Percentiles rank a stretch among this genome's conserved stretches.
These are phyloP conservation scores for Tuber melanosporum DNA, from an alignment of 495 filamentous ascomycete species.

Conservation along the genomic window DNA sequence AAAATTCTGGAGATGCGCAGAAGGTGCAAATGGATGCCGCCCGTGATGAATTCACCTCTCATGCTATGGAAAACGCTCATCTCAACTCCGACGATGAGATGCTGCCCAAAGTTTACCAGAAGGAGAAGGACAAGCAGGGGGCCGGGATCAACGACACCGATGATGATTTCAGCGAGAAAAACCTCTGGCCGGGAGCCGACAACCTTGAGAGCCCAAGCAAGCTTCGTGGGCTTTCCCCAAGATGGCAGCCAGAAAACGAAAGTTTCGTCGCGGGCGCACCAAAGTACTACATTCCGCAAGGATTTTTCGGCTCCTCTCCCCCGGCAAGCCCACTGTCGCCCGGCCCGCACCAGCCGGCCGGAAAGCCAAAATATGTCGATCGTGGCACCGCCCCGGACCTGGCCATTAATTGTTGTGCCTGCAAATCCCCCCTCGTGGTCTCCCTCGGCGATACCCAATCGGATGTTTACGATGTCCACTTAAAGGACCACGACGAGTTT, in stretches of 20 bases:
- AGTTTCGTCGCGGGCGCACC: neutral
- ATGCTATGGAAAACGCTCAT: neutral
- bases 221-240: neutral
- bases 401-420: neutral
- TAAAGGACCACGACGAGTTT: neutral
- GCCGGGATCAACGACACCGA: neutral
- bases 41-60: neutral
- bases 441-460: neutral
- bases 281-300: neutral
- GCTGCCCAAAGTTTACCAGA: neutral
- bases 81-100: neutral
- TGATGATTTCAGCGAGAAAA: neutral
- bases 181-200: neutral
- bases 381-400: neutral
- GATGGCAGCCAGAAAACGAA: neutral
- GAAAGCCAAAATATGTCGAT: neutral
- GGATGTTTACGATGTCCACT: neutral
- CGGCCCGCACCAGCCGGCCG: neutral
- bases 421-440: neutral
- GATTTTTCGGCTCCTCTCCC: neutral
- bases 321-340: neutral
- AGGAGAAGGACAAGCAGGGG: neutral
- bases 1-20: neutral
- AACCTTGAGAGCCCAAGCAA: no score
- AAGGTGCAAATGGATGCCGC: neutral